phyloP scores from a whole-genome alignment of 179 eudicot genomes.

The Beta macrorhiza region DNA sequence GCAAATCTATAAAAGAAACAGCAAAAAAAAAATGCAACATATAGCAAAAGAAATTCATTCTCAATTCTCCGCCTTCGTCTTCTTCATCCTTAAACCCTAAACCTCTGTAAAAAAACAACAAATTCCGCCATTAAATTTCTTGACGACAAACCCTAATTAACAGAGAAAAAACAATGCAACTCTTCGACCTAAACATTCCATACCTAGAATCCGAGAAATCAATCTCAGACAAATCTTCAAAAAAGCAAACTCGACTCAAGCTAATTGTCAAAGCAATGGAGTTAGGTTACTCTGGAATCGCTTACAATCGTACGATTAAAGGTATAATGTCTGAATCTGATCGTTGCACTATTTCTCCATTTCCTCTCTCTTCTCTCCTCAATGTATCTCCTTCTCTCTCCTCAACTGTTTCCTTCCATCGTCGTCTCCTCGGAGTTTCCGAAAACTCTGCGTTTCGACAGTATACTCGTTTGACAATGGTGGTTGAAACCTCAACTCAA shows the following conservation, averaged over 20 bases:
- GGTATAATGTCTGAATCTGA: constrained; percentile 77
- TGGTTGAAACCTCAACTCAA: constrained; percentile 52
- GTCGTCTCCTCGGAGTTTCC: constrained; percentile 51
- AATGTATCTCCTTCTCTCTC: constrained; percentile 45
- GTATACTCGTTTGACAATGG: constrained; percentile 70
- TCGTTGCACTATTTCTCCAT: constrained; percentile 60
- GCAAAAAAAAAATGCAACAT: too few species aligned
- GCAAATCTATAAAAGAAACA: too few species aligned
- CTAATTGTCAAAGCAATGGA: constrained; percentile 57
- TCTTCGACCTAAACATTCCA: constrained; percentile 81
- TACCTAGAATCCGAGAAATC: constrained; percentile 48
- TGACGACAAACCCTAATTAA: neutral
- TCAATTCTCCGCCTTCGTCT: neutral
- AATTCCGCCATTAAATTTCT: constrained; percentile 22
- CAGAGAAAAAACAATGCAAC: constrained; percentile 40
- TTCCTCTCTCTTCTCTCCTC: constrained; percentile 59
- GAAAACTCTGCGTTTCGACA: constrained; percentile 56
- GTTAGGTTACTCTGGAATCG: constrained; percentile 81
- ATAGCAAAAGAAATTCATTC: too few species aligned
- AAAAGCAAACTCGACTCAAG: constrained; percentile 43
- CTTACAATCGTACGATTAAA: constrained; percentile 68
- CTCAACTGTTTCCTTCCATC: constrained; percentile 54
- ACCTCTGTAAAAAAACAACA: neutral
- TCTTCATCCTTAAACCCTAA: constrained; percentile 24
- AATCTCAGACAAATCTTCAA: constrained; percentile 1